Evolutionary conservation across 2,329 filamentous ascomycete genomes (phyloP).

Genomic region (Alternaria consortialis): DNA sequence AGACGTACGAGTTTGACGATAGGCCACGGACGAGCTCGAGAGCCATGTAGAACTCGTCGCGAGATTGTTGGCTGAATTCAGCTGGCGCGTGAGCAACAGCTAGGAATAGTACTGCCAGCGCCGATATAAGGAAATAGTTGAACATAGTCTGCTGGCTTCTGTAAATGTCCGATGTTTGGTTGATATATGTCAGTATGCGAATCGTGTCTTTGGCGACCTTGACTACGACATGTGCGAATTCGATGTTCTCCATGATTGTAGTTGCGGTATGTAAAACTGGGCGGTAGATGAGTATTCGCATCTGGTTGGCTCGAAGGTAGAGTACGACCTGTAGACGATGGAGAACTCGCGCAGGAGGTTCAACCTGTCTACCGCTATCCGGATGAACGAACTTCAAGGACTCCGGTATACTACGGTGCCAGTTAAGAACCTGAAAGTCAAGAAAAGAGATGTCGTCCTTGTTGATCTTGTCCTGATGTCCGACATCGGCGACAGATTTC

Average conservation of each 20-base stretch:
- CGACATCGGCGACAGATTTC: constrained; percentile 73
- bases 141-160: constrained; percentile 77
- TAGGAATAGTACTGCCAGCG: constrained; percentile 78
- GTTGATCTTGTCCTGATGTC: constrained; percentile 69
- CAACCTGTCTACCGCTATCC: constrained; percentile 54
- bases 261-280: constrained; percentile 85
- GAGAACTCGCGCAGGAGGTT: constrained; percentile 68
- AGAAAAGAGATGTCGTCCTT: constrained; percentile 80
- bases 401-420: constrained; percentile 79
- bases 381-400: constrained; percentile 69
- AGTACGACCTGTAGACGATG: constrained; percentile 83
- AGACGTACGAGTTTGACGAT: constrained; percentile 75
- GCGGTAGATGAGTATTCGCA: constrained; percentile 87
- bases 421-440: constrained; percentile 84
- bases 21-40: constrained; percentile 78
- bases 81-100: constrained; percentile 79
- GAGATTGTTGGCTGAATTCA: constrained; percentile 72
- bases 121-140: constrained; percentile 80
- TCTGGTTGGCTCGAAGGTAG: constrained; percentile 87
- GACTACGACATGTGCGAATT: constrained; percentile 76
- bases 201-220: constrained; percentile 81
- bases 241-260: constrained; percentile 79
- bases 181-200: constrained; percentile 73
- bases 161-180: constrained; percentile 77
- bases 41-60: constrained; percentile 81